A percentile compares a stretch with the other conserved stretches of the same genome.
Conservation (phyloP, 805 yeast genomes). For the Saccharomycopsis vini region DNA sequence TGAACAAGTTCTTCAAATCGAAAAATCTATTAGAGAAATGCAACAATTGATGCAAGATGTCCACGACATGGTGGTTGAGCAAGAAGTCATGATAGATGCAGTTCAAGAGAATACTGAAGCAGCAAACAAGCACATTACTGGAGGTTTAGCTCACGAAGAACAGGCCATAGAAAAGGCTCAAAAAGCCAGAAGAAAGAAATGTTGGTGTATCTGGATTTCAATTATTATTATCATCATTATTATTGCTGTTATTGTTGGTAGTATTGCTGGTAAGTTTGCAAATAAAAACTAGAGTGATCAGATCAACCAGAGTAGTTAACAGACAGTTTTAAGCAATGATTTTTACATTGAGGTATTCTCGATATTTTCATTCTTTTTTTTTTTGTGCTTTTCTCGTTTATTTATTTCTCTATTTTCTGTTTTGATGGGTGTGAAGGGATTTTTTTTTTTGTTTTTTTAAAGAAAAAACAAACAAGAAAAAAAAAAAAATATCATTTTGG, state of each 20-base stretch:
- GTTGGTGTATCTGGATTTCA: constrained; percentile 70
- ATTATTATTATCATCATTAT: constrained; percentile 51
- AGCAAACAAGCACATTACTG: constrained; percentile 87
- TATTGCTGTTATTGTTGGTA: constrained; percentile 57
- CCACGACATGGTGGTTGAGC: constrained; percentile 94
- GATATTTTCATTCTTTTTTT: too few species aligned
- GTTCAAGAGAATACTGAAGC: constrained; percentile 70
- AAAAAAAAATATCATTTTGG: not conserved
- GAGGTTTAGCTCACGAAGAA: constrained; percentile 89
- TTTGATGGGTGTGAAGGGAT: not conserved
- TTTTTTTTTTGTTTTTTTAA: not conserved
- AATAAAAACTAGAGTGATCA: not conserved
- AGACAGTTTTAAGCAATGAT: too few species aligned
- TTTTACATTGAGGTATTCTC: too few species aligned
- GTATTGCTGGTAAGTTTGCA: constrained; percentile 14
- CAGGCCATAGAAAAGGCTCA: constrained; percentile 84
- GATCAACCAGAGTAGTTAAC: too few species aligned
- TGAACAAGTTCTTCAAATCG: constrained; percentile 88
- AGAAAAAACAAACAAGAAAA: not conserved
- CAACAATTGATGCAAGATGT: constrained; percentile 91
- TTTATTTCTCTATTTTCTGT: not conserved
- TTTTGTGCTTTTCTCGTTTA: not conserved
- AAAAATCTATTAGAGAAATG: constrained; percentile 90
- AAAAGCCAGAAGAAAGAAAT: constrained; percentile 83
- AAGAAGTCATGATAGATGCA: constrained; percentile 78